Evolutionary conservation across 441 rosid species (phyloP), one percentile per base, ranked within the genome.

Genomic region (Jatropha multifida): DNA sequence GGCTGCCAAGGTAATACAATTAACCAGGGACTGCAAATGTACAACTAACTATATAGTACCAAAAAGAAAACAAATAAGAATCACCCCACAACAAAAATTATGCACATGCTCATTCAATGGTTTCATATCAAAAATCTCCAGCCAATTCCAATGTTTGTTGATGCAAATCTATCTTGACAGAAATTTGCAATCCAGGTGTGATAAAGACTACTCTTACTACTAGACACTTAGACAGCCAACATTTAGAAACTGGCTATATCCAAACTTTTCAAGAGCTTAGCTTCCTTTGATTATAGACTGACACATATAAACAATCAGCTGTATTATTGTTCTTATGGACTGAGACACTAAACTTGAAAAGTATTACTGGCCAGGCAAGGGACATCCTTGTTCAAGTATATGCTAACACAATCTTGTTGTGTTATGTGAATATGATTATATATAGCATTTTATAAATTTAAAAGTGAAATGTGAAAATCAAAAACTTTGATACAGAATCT

Each of bases 1-100:
- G 90, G 97, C 93, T 93, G 83, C 81, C 18, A 52, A 52, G 56
- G 1, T 52, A 52, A 52, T 14, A 48, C 15, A 4, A 48, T 48
- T 48, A 48, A 13, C 52, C 9, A 48, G 15, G 52, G 52, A 5
- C 13, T 8, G 37, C 63, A 59, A 20, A n/a, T 65, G 41, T 46
- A 54, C 70, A 27, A 18, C 41, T 1, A n/a, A 27, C 18, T 55
- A 58, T 17, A 20, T 15, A 27, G 51, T 20, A 11, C 17, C 41
- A 40, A 14, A 54, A 64, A 64, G 1, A 38, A 17, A 51, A 18
- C n/a, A 56, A 56, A 32, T 15, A 42, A 41, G 7, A 13, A 58
- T 32, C n/a, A 54, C 3, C 23, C 62, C 44, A 48, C 1, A 68
- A 60, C 4, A 23, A 40, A n/a, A 40, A 72, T 9, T 26, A 26